Base-by-base conservation (phyloP, 768 basidiomycete genomes). In the Pleurotus giganteus region DNA sequence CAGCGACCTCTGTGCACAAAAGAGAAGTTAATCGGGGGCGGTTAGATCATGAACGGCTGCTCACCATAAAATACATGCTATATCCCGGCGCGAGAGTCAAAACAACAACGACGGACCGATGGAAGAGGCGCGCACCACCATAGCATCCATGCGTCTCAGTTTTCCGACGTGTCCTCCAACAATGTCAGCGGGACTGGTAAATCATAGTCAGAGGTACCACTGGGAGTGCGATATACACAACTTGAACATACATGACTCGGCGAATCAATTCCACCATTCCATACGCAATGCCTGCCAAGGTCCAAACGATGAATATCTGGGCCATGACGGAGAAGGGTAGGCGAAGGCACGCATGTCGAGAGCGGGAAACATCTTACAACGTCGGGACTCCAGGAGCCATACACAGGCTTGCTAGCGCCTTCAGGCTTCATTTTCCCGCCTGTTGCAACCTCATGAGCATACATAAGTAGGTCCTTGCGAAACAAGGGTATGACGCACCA, bases 251-350 rank as follows among this genome's bases (percentile, higher is more conserved):
- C 69, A 69, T 71, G 24, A 71, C 69, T 51, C 69, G 67, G 28
- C 69, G 67, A 46, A 71, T 71, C 13, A 71, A 61, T 37, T 69
- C 69, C n/a, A 69, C 69, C 67, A 71, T 71, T 44, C 69, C 69
- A 46, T 69, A 68, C 3, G 66, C 60, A 23, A 71, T 60, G 43
- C 69, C 69, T 17, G 61, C 53, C 2, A 69, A 46, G n/a, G 69
- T 71, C 69, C 69, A 71, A 13, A 69, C 57, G 36, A 71, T 59
- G 58, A 69, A 69, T 17, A 71, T 66, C 67, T 70, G 11, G 21
- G 13, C 6, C 21, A 37, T 26, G 9, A 15, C 3, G 47, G 24
- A 9, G 13, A 8, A 8, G 15, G 32, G 7, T 17, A 28, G n/a
- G 27, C 29, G 28, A 3, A 17, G 39, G 9, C 11, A 12, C 53